A percentile compares a stretch with the other conserved stretches of the same genome.
Conservation (phyloP, 1,139 yeast genomes). For the Sugiyamaella castrensis region DNA sequence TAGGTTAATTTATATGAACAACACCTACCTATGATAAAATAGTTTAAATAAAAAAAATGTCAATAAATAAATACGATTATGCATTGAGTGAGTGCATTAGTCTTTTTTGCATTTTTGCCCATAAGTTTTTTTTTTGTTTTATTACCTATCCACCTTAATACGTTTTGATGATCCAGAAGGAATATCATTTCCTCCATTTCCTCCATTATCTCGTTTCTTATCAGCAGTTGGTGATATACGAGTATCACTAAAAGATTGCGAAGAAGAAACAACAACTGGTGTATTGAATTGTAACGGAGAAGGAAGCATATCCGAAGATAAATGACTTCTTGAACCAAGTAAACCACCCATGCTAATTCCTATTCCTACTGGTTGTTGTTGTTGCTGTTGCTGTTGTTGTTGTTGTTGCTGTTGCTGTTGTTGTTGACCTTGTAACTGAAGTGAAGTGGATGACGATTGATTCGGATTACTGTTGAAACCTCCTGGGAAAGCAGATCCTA, state of each 20-base stretch:
- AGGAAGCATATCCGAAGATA: constrained; percentile 31
- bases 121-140: too few relatives aligned
- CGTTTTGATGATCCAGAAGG: constrained; percentile 12
- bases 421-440: not conserved
- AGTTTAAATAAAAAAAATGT: constrained; percentile 1
- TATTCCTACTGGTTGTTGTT: constrained; percentile 16
- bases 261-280: constrained; percentile 28
- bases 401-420: constrained; percentile 13
- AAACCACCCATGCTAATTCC: constrained; percentile 18
- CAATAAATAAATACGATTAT: constrained; percentile 4
- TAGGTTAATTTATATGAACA: constrained; percentile 4
- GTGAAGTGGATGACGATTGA: not conserved
- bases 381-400: constrained; percentile 9
- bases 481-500: constrained; percentile 13
- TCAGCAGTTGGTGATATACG: constrained; percentile 15
- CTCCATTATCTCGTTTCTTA: constrained; percentile 5
- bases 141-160: constrained; percentile 10
- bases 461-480: not conserved
- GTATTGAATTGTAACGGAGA: constrained; percentile 37
- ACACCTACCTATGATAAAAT: not conserved
- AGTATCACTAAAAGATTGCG: constrained; percentile 21
- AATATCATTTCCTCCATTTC: constrained; percentile 4
- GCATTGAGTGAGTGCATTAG: not conserved
- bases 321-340: constrained; percentile 16
- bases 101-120: too few relatives aligned